A percentile compares a stretch with the other conserved stretches of the same genome.
Conservation (phyloP, 768 basidiomycete genomes). For the Serpula lacrymans region DNA sequence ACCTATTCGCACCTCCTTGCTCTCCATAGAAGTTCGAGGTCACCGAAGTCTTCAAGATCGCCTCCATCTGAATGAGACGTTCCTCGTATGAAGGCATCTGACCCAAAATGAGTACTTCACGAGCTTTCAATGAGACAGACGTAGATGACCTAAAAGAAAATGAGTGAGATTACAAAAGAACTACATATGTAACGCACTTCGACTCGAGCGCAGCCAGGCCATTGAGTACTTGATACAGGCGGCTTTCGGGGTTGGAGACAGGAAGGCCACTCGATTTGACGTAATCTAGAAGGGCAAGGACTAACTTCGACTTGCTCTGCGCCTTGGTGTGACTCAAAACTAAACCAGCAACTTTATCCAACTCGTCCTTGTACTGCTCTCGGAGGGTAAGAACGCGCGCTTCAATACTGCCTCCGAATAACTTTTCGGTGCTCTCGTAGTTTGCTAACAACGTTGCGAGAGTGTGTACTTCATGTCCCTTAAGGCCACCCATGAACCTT, state of each 20-base stretch:
- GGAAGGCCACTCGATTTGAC: constrained; percentile 79
- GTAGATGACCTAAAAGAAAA: constrained; percentile 69
- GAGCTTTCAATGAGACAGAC: constrained; percentile 88
- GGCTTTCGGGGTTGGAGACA: constrained; percentile 71
- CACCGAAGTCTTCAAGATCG: constrained; percentile 85
- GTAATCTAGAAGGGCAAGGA: constrained; percentile 83
- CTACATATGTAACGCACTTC: constrained; percentile 48
- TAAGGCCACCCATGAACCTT: constrained; percentile 77
- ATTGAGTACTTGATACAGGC: constrained; percentile 73
- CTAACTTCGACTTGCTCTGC: constrained; percentile 85
- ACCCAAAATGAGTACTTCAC: constrained; percentile 93
- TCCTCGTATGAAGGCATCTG: constrained; percentile 98
- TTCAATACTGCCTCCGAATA: constrained; percentile 94
- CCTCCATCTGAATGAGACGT: constrained; percentile 90
- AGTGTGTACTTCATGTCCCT: constrained; percentile 78
- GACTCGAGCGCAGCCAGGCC: constrained; percentile 85
- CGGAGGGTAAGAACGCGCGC: constrained; percentile 85
- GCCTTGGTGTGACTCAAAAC: constrained; percentile 97
- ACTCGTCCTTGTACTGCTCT: constrained; percentile 88
- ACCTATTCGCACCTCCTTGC: constrained; percentile 61
- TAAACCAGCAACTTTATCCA: constrained; percentile 81
- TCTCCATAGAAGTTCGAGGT: constrained; percentile 90
- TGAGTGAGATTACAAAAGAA: background rate
- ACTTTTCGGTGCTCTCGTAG: constrained; percentile 84
- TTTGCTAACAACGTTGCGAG: constrained; percentile 73